Percentiles rank a stretch among this genome's conserved stretches.
These are phyloP conservation scores for Exophiala dermatitidis DNA, from an alignment of 2,329 filamentous ascomycete species.

Conservation along the genomic window DNA sequence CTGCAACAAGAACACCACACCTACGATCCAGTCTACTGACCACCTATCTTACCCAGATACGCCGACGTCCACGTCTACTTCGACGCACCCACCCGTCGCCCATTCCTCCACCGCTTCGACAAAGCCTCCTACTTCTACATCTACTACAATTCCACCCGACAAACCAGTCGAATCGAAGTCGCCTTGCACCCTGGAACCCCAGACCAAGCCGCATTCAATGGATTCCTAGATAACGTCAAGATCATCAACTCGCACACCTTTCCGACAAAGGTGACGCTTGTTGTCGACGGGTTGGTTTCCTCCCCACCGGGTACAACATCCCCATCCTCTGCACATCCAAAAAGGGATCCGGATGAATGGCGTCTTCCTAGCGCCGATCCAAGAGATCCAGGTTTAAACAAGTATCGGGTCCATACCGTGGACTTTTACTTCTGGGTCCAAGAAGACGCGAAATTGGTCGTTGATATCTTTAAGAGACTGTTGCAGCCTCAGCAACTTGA, in stretches of 20 bases:
- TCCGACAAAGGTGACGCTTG: constrained; percentile 52
- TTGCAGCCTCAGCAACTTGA: constrained; percentile 40
- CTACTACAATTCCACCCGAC: constrained; percentile 50
- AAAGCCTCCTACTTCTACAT: constrained; percentile 60
- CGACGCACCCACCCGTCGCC: constrained; percentile 47
- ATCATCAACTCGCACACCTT: constrained; percentile 54
- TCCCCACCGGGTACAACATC: constrained; percentile 22
- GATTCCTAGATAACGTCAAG: constrained; percentile 47
- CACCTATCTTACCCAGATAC: constrained; percentile 41
- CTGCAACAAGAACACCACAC: too few species aligned
- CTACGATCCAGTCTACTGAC: constrained; percentile 1
- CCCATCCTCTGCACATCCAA: constrained; percentile 25
- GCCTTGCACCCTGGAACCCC: constrained; percentile 57
- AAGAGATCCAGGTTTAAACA: constrained; percentile 46
- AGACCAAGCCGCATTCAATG: constrained; percentile 59
- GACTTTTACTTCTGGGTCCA: constrained; percentile 60
- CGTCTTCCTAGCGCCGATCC: constrained; percentile 49
- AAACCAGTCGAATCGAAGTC: constrained; percentile 52
- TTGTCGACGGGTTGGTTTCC: constrained; percentile 39
- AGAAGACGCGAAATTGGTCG: constrained; percentile 50
- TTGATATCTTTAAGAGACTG: constrained; percentile 39
- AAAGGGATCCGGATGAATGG: constrained; percentile 45
- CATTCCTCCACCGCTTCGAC: constrained; percentile 56
- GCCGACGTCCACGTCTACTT: constrained; percentile 60
- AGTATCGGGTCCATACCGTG: constrained; percentile 53